Evolutionary conservation across 2,329 filamentous ascomycete species (phyloP), one percentile per base, ranked within the genome.

Genomic region (Fusarium mundagurra): DNA sequence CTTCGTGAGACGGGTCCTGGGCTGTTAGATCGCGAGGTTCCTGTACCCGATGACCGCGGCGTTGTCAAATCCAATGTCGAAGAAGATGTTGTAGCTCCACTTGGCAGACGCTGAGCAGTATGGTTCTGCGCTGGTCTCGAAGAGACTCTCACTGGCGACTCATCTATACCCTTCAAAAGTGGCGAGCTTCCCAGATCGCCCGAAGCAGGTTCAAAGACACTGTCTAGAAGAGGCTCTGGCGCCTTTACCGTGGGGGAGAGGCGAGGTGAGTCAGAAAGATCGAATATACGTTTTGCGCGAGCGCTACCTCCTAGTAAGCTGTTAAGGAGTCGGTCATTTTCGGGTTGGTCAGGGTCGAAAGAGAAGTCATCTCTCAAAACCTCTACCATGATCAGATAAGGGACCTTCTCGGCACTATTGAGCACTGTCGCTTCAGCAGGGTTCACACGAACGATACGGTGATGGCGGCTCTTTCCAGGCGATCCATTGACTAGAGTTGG

Each of bases 391-490:
- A 96, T 87, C 57, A 96, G 83, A 82, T 95, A 96, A 2, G 94
- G 94, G 50, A 96, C 94, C 80, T 95, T 93, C 81, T 96, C 93
- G 9, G 94, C 94, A 80, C 94, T 96, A 82, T 96, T 96, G 59
- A 96, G 84, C 62, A 95, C 94, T 2, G 94, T 96, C 11, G 94
- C 92, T 82, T 96, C 94, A 4, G 93, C 93, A 12, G 94, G 94
- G 78, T 95, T 96, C 57, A 96, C 87, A 43, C 94, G 90, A 51
- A 96, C 93, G 67, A 96, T 94, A 41, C 94, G 90, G 79, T 96
- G 94, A 80, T 96, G 94, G 62, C 89, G 90, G 78, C 93, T 95
- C 79, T 90, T 91, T 33, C 92, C 90, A 5, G 93, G 90, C n/a
- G 90, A 88, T 29, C 94, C 93, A 81, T 94, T 89, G 17, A 92